phyloP scores from a whole-genome alignment of 1,284 basidiomycete species.

The Agroathelia rolfsii region DNA sequence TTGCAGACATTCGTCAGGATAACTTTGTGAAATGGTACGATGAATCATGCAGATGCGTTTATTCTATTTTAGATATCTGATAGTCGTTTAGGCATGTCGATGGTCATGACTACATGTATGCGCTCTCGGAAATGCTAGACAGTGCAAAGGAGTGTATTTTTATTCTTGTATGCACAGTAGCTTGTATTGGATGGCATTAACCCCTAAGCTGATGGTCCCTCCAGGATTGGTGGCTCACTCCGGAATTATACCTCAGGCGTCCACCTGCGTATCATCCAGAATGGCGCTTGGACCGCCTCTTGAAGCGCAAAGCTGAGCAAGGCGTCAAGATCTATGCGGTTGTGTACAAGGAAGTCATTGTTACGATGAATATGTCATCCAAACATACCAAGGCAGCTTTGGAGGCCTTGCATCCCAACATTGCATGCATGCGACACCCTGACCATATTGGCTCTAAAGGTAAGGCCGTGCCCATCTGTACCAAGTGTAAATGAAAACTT shows the following conservation, averaged over 20 bases:
- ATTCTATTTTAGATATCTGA: constrained; percentile 1
- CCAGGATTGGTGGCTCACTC: constrained; percentile 87
- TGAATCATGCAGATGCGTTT: constrained; percentile 5
- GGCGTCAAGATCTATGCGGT: constrained; percentile 86
- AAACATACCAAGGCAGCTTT: constrained; percentile 80
- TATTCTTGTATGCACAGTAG: constrained; percentile 40
- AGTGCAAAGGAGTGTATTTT: constrained; percentile 69
- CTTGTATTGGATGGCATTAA: constrained; percentile 1
- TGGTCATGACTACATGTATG: constrained; percentile 92
- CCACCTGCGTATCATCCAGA: constrained; percentile 77
- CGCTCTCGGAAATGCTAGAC: constrained; percentile 81
- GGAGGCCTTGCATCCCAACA: constrained; percentile 78
- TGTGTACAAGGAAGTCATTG: constrained; percentile 87
- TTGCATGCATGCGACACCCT: constrained; percentile 80
- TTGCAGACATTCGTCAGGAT: constrained; percentile 58
- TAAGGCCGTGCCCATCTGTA: no score
- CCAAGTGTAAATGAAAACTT: not conserved
- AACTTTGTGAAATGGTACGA: constrained; percentile 83
- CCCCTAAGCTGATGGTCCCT: constrained; percentile 6
- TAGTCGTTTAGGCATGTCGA: constrained; percentile 61
- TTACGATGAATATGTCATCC: constrained; percentile 83
- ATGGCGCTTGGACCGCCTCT: constrained; percentile 78
- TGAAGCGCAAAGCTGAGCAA: constrained; percentile 80
- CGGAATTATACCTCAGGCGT: constrained; percentile 85
- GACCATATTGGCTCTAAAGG: constrained; percentile 82